Conservation (phyloP, 352 stramenopile species). For the Phytophthora litchii region DNA sequence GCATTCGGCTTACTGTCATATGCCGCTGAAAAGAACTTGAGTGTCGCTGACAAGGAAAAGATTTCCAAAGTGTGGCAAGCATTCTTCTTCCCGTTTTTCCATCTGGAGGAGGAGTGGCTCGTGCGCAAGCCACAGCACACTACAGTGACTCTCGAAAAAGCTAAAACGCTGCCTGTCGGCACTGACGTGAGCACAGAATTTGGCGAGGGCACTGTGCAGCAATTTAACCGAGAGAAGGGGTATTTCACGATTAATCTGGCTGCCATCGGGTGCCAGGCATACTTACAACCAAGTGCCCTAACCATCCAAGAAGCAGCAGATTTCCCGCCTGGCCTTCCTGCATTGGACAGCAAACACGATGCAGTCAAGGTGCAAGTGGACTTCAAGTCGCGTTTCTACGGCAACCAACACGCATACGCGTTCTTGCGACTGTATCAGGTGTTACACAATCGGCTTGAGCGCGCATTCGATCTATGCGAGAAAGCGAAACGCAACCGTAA, state of each 20-base stretch:
- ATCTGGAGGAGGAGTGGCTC: constrained; percentile 84
- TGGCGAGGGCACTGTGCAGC: constrained; percentile 80
- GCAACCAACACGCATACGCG: constrained; percentile 87
- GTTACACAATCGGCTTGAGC: constrained; percentile 84
- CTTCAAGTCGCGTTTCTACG: constrained; percentile 70
- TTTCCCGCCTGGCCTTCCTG: constrained; percentile 69
- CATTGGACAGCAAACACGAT: constrained; percentile 67
- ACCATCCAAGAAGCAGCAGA: constrained; percentile 80
- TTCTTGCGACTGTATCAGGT: constrained; percentile 91
- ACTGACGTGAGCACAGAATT: constrained; percentile 84
- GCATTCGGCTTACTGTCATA: constrained; percentile 80
- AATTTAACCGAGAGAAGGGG: constrained; percentile 68
- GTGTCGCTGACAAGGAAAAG: constrained; percentile 83
- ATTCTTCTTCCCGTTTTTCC: constrained; percentile 89
- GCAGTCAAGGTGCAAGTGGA: constrained; percentile 44
- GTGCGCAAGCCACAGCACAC: constrained; percentile 76
- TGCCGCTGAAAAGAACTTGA: constrained; percentile 83
- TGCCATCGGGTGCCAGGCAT: constrained; percentile 61
- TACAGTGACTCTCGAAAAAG: constrained; percentile 65
- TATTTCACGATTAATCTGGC: constrained; percentile 74
- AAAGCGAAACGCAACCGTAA: constrained; percentile 87
- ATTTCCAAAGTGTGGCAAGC: constrained; percentile 83
- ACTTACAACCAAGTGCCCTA: constrained; percentile 75
- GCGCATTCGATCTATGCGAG: constrained; percentile 83
- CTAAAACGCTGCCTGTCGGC: constrained; percentile 64